Conservation (phyloP, 1,284 basidiomycete genomes). For the Apiotrichum gamsii region DNA sequence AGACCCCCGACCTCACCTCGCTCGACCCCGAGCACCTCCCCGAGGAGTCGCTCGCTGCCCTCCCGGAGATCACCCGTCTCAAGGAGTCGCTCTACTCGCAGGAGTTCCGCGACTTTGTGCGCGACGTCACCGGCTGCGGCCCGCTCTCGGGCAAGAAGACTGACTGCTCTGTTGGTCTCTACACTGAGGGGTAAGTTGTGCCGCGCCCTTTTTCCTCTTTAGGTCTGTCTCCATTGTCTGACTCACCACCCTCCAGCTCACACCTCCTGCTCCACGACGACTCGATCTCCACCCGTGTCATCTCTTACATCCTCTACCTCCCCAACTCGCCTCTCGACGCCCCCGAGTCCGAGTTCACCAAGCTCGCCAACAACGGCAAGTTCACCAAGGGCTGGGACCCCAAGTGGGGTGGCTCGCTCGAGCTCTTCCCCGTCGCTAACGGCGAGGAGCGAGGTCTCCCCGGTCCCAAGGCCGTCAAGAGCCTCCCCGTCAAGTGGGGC, state of each 20-base stretch:
- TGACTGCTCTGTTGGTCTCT: conserved; percentile 93
- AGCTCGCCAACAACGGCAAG: conserved; percentile 31
- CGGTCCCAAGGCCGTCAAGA: conserved; percentile 33
- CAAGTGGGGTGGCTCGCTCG: conserved; percentile 88
- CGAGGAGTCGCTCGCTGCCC: conserved; percentile 56
- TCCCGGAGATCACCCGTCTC: conserved; percentile 71
- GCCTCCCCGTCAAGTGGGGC: conserved; percentile 66
- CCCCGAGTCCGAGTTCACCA: conserved; percentile 24
- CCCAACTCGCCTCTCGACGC: conserved; percentile 68
- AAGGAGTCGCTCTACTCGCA: conserved; percentile 88
- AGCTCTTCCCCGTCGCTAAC: conserved; percentile 70
- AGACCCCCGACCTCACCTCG: conserved; percentile 95
- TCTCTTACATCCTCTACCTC: conserved; percentile 97
- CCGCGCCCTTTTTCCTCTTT: not conserved
- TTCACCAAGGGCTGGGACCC: conserved; percentile 58
- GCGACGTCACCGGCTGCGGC: conserved; percentile 85
- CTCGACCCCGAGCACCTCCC: conserved; percentile 62
- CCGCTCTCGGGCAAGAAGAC: conserved; percentile 84
- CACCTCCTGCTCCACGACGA: conserved; percentile 97
- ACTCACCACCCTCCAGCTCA: conserved; percentile 51
- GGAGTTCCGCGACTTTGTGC: conserved; percentile 77
- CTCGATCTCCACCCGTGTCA: conserved; percentile 88
- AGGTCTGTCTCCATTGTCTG: no score
- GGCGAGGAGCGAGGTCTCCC: conserved; percentile 45
- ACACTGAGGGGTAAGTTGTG: conserved; percentile 60